These are phyloP conservation scores for Acanthamoeba castellanii DNA, from an alignment of 208 protist species.

Conservation along the genomic window DNA sequence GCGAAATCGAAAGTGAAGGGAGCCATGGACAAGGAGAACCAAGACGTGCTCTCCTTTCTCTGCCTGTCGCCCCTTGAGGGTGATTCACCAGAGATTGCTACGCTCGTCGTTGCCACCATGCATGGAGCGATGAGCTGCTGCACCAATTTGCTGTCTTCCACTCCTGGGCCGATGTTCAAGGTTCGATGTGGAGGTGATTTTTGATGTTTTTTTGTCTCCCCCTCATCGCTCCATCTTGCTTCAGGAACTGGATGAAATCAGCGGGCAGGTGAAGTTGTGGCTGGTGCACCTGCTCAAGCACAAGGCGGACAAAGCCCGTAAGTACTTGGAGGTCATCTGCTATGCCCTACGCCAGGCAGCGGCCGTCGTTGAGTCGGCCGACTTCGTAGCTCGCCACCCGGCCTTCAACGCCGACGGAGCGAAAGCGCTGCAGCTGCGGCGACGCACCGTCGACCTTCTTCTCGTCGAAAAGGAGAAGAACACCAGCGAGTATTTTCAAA, in stretches of 20 bases:
- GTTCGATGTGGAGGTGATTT: not conserved
- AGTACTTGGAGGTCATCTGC: conserved; percentile 39
- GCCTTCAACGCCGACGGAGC: conserved; percentile 5
- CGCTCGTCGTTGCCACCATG: conserved; percentile 46
- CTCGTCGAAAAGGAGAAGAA: conserved; percentile 49
- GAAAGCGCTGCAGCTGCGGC: conserved; percentile 43
- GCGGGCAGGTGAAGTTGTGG: conserved; percentile 25
- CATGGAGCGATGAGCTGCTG: conserved; percentile 35
- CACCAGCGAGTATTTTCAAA: not conserved
- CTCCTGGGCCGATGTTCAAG: conserved; percentile 10
- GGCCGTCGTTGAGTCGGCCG: conserved; percentile 7
- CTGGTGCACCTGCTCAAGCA: conserved; percentile 20
- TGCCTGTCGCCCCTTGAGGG: not conserved
- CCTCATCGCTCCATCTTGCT: not conserved
- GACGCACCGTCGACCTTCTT: not conserved
- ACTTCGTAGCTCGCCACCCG: conserved; percentile 12
- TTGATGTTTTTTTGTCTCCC: not conserved
- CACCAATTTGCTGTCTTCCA: conserved; percentile 42
- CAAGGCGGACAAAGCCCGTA: conserved; percentile 28
- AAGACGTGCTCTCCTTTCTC: not conserved
- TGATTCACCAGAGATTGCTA: not conserved
- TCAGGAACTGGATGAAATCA: conserved; percentile 38
- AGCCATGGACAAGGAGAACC: conserved; percentile 4
- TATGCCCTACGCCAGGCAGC: conserved; percentile 13
- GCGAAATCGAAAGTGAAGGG: not conserved